Base-by-base conservation (phyloP, 768 basidiomycete species). In the Suillus lakei region DNA sequence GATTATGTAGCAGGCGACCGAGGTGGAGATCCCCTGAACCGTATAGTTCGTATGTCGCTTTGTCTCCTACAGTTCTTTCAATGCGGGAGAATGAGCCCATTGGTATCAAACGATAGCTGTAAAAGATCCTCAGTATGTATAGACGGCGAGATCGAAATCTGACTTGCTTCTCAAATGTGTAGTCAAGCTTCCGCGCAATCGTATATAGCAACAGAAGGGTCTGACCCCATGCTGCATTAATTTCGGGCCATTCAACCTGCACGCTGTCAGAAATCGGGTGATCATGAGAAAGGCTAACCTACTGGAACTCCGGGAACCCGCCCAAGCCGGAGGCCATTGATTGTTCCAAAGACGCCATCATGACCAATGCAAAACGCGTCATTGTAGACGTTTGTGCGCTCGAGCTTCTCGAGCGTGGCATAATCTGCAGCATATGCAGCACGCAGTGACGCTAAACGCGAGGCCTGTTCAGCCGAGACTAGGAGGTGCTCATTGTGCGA, bases 141-240 rank as follows among this genome's bases (percentile, higher is more conserved):
- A 36, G 30, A 26, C 59, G 32, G 4, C 7, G 61, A 62, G 32
- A 48, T 51, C 60, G 23, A 50, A 21, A 60, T 50, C 46, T 34
- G 48, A 70, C 88, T 69, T 77, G 96, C 96, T 88, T 88, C 72
- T 91, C 89, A 70, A 98, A 98, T 5, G 86, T 87, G 72, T 89
- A 94, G 67, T 95, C 95, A 16, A 98, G 86, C 78, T 98, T 99
- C 63, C 91, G 85, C 13, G 95, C 95, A 58, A 99, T 87, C 8
- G 95, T 95, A 72, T 97, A 93, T 41, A 98, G 80, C 63, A 99
- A 83, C 21, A 99, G 83, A n/a, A 97, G 82, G 0, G 96, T 94
- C 74, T 98, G 91, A 2, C 98, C 98, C 96, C 97, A 98, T 21
- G 98, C 98, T 13, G 98, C 98, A 73, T 99, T 99, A 76, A 99